These are phyloP conservation scores for Neonothopanus nambi DNA, from an alignment of 1,284 basidiomycete species.

Conservation along the genomic window DNA sequence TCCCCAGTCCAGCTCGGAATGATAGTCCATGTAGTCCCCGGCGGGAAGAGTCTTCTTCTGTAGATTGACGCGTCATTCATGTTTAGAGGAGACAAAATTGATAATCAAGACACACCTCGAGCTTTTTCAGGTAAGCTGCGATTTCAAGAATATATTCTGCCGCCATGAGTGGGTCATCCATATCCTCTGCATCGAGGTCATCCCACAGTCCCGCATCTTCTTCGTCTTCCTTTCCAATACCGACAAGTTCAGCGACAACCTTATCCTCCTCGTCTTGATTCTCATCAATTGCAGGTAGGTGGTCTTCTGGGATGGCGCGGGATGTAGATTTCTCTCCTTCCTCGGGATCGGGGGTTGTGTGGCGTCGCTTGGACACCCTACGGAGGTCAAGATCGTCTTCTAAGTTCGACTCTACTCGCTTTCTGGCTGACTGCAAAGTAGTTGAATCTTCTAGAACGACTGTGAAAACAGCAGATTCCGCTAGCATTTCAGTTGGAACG, in stretches of 20 bases:
- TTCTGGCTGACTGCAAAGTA: neutral
- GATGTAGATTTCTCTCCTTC: slow-evolving; percentile 15
- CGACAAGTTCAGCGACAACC: slow-evolving; percentile 33
- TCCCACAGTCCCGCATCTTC: slow-evolving; percentile 33
- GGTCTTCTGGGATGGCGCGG: slow-evolving; percentile 29
- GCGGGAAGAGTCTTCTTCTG: slow-evolving; percentile 77
- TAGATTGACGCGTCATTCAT: slow-evolving; percentile 4
- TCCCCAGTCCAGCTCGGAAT: slow-evolving; percentile 86
- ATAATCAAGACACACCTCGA: slow-evolving; percentile 40
- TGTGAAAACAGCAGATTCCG: slow-evolving; percentile 1
- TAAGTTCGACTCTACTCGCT: neutral
- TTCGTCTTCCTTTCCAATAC: slow-evolving; percentile 24
- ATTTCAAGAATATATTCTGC: slow-evolving; percentile 41
- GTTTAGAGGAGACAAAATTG: slow-evolving; percentile 7
- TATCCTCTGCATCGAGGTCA: slow-evolving; percentile 42
- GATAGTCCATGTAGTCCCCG: slow-evolving; percentile 80
- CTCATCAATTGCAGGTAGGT: neutral
- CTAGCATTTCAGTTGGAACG: neutral
- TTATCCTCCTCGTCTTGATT: slow-evolving; percentile 21
- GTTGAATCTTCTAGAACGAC: neutral
- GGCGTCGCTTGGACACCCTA: slow-evolving; percentile 14
- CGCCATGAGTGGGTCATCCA: slow-evolving; percentile 42
- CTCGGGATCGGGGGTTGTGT: slow-evolving; percentile 8
- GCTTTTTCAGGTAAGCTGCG: slow-evolving; percentile 37
- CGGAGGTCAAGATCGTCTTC: slow-evolving; percentile 12